Conservation (phyloP, 2,329 filamentous ascomycete genomes). For the Neofusicoccum sp. region DNA sequence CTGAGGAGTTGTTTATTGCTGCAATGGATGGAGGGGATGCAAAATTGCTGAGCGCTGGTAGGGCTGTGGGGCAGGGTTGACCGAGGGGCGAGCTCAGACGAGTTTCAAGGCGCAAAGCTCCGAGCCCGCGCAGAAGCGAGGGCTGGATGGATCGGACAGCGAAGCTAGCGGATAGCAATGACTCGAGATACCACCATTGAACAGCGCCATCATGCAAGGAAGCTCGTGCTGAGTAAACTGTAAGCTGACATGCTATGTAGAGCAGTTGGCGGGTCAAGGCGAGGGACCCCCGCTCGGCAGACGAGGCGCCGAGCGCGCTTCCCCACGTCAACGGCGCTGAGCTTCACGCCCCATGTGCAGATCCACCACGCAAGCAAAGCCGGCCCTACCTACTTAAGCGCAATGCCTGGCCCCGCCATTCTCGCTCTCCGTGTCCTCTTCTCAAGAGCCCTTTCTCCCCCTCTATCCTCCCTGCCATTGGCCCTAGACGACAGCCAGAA, state of each 20-base stretch:
- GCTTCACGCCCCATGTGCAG: background rate
- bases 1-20: too few relatives aligned
- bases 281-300: background rate
- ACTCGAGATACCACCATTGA: too few relatives aligned
- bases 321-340: background rate
- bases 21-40: background rate
- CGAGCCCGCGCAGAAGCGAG: background rate
- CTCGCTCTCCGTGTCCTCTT: background rate
- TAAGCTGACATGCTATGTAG: background rate
- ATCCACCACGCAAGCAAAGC: background rate
- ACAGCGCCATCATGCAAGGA: too few relatives aligned
- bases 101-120: conserved; percentile 1
- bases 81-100: conserved; percentile 1
- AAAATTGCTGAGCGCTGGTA: conserved; percentile 1
- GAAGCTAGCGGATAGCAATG: background rate
- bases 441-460: background rate
- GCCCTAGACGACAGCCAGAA: background rate
- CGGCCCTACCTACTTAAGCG: conserved; percentile 9
- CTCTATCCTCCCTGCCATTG: background rate
- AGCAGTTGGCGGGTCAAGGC: background rate
- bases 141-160: background rate
- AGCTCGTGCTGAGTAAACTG: background rate
- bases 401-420: background rate
- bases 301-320: background rate
- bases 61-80: background rate